Base-by-base conservation (phyloP, 2,329 filamentous ascomycete species). In the Colletotrichum gigasporum region DNA sequence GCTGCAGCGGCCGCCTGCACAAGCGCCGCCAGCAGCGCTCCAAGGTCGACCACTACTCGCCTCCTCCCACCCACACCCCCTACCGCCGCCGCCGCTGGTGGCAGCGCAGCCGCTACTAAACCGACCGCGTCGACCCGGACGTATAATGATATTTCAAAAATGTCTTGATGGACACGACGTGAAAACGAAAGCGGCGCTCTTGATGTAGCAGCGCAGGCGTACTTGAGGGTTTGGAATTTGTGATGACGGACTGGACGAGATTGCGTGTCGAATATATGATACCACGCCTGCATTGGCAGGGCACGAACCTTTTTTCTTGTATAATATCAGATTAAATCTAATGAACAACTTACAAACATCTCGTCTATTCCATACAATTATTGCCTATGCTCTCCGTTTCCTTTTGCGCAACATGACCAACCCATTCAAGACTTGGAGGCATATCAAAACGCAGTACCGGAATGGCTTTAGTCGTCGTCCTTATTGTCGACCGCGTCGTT, bases 1-100 rank as follows among this genome's bases (percentile, higher is more conserved):
- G 87, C 82, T 89, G 84, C 76, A 82, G 81, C 57, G 78, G 80
- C 8, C 77, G 85, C n/a, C 45, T 79, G 69, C 78, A 78, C 69
- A 75, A 76, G 64, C 72, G 75, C 39, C 76, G 77, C 35, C 56
- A 67, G 55, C 61, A 57, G 22, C 59, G 59, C 4, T 39, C 62
- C n/a, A 73, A 73, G 68, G 68, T 71, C 56, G 72, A 74, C 47
- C 70, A 71, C 48, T 72, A 72, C 55, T 70, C 64, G 6, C 64
- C 66, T 28, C 66, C 66, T 28, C 60, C 66, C 26, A 64, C 59
- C 22, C 55, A 66, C 34, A 60, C 54, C 11, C 34, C 53, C 2
- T 55, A 56, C 66, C 60, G 55, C 55, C 51, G 59, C 34, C 66
- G 60, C 37, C 63, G 57, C 51, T 67, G 55, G 52, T 68, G 66